Evolutionary conservation across 805 yeast species (phyloP), one percentile per base, ranked within the genome.

Genomic region (Ogataea allantospora): DNA sequence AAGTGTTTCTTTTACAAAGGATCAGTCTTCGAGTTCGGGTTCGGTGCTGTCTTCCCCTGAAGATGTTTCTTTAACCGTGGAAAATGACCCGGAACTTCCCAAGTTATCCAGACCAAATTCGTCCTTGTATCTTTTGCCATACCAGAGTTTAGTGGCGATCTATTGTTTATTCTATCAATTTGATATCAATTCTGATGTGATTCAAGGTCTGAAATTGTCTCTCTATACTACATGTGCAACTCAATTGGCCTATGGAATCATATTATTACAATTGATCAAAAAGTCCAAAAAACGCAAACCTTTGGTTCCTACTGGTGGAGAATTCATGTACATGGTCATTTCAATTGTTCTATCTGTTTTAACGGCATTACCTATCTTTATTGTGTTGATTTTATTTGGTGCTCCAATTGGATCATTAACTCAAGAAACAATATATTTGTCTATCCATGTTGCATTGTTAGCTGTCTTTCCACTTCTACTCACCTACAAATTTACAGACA

Each of bases 401-500:
- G 95, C 96, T 0, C 96, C 96, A 10, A 65, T 83, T 28, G 63
- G 76, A 1, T 65, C 75, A 1, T 67, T 70, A 23, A 42, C 72
- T 21, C 47, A 42, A 7, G 82, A 78, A 52, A 86, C 95, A 0
- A 68, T 71, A 46, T 54, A 81, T 4, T 62, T 85, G 32, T 66
- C 93, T 0, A 60, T 70, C 6, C 93, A 86, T 55, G 57, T 83
- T 15, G 67, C 88, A 3, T 49, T 77, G 19, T 57, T 88, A 27
- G 62, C 78, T 1, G 66, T 78, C 8, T 82, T 75, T 44, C 91
- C 95, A 2, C 55, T 85, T n/a, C 67, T 84, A 20, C 64, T 78
- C 10, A 59, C 65, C 17, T 75, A 71, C 57, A 71, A 71, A 36
- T 64, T 80, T 42, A 79, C 57, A 5, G 52, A 49, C 11, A 16